Conservation (phyloP, 169 alveolate genomes). For the Eimeria praecox region DNA sequence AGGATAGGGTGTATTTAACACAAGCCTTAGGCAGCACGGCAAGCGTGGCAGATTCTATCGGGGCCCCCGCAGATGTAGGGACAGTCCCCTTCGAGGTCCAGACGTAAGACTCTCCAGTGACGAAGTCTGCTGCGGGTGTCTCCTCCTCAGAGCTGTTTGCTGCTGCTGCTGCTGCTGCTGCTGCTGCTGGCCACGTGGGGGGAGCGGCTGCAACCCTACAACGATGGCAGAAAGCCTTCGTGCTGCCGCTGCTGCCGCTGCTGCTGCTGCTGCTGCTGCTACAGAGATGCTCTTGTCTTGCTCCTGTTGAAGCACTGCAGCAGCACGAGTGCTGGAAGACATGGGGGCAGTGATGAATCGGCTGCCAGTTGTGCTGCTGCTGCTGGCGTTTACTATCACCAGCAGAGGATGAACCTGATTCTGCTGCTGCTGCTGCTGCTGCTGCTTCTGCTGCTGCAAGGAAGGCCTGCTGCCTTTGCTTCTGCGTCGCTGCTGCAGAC, state of each 20-base stretch:
- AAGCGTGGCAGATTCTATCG: not conserved
- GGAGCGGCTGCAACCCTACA: conserved; percentile 61
- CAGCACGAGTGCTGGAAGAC: not conserved
- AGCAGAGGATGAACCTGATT: not conserved
- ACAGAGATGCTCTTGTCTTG: not conserved
- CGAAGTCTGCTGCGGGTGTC: conserved; percentile 29
- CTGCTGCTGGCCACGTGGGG: conserved; percentile 55
- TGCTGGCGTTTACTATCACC: not conserved
- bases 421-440: conserved; percentile 8
- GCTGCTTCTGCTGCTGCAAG: conserved; percentile 14
- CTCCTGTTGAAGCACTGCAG: not conserved
- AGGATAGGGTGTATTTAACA: not conserved
- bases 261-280: conserved; percentile 15
- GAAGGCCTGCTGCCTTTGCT: conserved; percentile 40
- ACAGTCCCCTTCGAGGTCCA: conserved; percentile 14
- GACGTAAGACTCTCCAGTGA: conserved; percentile 46
- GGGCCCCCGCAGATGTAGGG: not conserved
- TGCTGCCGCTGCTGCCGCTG: conserved; percentile 20
- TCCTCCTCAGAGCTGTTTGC: conserved; percentile 8
- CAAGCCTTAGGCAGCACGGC: conserved; percentile 51
- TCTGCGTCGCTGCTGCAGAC: conserved; percentile 20
- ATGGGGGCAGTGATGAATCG: not conserved
- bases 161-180: conserved; percentile 48
- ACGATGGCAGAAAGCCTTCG: conserved; percentile 26
- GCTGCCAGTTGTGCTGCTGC: conserved; percentile 41